Base-by-base conservation (phyloP, 2,329 filamentous ascomycete species). In the Chrysoporthe puriensis region DNA sequence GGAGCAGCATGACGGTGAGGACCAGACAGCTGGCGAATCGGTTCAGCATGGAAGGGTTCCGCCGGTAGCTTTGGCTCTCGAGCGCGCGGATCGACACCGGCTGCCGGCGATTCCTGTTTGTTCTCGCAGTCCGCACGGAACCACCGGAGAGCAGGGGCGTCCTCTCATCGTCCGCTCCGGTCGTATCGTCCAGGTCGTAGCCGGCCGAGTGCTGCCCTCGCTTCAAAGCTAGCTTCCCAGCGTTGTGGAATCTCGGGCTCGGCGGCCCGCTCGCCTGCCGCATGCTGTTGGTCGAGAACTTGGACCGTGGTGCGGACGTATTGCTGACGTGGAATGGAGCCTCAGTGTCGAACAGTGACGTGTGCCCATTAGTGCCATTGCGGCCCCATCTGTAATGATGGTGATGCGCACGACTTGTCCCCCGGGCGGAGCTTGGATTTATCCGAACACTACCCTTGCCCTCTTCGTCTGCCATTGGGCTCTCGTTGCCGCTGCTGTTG, bases 21-120 rank as follows among this genome's bases (percentile, higher is more conserved):
- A 97, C 86, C 13, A 96, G 83, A 76, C 94, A 98, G 66, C 93
- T 92, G n/a, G 93, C 93, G 73, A 94, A 93, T 44, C 91, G 88
- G 72, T 88, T 82, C 78, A 91, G 77, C 81, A 91, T 85, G 73
- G 91, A 84, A 34, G 87, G 87, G 61, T 85, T 82, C 64, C 86
- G 84, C 62, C 87, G 83, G 74, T 89, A 90, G 34, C 90, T 86
- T 75, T 92, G 89, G 65, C 91, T 88, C 74, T 97, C 93, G 62
- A 93, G 85, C 71, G 91, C 89, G 58, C 91, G 88, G 67, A 91
- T 77, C 46, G 86, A 90, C 68, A 84, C 79, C 14, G 80, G 79
- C 46, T 60, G 65, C 54, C 85, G 84, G 59, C 91, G 85, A 64
- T 84, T 85, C 69, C 89, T 86, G 63, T 88, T 85, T 26, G 85